Conservation (phyloP, 257 asterid genomes). For the Apocynum venetum region DNA sequence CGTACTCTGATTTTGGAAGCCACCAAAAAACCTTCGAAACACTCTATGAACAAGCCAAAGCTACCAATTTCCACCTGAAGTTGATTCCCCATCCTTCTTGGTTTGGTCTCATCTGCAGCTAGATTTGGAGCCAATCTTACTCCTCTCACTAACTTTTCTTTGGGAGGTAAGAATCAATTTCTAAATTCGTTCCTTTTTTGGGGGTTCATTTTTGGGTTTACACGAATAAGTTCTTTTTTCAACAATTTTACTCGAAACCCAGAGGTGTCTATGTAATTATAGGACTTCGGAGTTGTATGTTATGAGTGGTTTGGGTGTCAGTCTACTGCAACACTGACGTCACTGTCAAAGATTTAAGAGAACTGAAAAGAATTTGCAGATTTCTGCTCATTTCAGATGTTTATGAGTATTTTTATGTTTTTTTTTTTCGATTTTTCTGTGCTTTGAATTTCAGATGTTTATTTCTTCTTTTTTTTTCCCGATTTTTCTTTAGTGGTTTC, state of each 20-base stretch:
- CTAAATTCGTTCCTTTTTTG: background rate
- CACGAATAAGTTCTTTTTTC: background rate
- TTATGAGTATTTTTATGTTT: background rate
- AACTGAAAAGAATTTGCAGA: background rate
- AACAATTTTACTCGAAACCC: background rate
- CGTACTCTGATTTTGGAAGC: background rate
- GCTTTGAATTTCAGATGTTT: background rate
- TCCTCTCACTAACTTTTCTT: background rate
- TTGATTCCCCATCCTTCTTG: background rate
- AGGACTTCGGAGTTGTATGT: background rate
- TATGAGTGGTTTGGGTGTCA: background rate
- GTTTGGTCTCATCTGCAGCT: background rate
- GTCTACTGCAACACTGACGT: background rate
- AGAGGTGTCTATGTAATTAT: background rate
- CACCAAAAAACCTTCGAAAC: background rate
- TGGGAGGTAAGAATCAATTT: background rate
- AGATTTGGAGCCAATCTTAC: background rate
- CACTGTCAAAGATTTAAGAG: background rate
- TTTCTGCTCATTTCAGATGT: conserved; percentile 1
- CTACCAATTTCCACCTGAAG: background rate
- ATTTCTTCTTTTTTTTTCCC: background rate
- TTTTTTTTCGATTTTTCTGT: background rate
- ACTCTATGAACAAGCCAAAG: background rate
- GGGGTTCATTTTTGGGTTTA: background rate
- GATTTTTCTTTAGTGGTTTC: background rate